A percentile compares a stretch with the other conserved stretches of the same genome.
Conservation (phyloP, 768 basidiomycete genomes). For the Macrocybe gigantea region DNA sequence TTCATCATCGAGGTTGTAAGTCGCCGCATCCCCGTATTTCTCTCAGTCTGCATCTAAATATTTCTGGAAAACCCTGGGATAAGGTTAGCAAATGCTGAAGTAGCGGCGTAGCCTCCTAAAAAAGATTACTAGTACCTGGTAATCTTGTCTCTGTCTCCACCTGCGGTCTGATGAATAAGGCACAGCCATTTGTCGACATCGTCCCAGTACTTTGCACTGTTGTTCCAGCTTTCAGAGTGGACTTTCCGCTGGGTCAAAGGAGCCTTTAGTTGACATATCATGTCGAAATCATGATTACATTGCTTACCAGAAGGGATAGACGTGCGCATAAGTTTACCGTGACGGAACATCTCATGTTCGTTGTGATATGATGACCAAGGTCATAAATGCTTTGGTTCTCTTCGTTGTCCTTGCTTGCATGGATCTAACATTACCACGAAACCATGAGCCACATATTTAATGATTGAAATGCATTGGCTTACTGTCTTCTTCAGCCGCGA, state of each 20-base stretch:
- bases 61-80: too few relatives aligned
- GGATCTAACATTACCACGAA: too few relatives aligned
- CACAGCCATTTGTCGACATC: conserved; percentile 8
- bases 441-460: conserved; percentile 4
- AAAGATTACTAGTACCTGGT: too few relatives aligned
- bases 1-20: too few relatives aligned
- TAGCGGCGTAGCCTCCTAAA: too few relatives aligned
- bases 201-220: conserved; percentile 10
- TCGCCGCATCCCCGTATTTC: too few relatives aligned
- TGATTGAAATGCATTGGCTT: neutral
- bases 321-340: conserved; percentile 9
- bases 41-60: too few relatives aligned
- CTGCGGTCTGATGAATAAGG: conserved; percentile 4
- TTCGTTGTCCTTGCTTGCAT: conserved; percentile 4
- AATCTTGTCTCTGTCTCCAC: conserved; percentile 6
- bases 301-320: conserved; percentile 14
- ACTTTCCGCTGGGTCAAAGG: neutral
- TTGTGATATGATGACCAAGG: conserved; percentile 10
- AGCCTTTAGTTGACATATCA: conserved; percentile 8
- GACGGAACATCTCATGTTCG: conserved; percentile 9
- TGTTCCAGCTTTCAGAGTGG: too few relatives aligned
- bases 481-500: conserved; percentile 16
- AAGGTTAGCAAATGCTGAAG: too few relatives aligned
- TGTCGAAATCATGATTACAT: neutral
- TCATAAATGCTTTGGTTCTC: conserved; percentile 9